A percentile compares a stretch with the other conserved stretches of the same genome.
These are phyloP conservation scores for Pistacia integerrima DNA, from an alignment of 345 rosid species.

Conservation along the genomic window DNA sequence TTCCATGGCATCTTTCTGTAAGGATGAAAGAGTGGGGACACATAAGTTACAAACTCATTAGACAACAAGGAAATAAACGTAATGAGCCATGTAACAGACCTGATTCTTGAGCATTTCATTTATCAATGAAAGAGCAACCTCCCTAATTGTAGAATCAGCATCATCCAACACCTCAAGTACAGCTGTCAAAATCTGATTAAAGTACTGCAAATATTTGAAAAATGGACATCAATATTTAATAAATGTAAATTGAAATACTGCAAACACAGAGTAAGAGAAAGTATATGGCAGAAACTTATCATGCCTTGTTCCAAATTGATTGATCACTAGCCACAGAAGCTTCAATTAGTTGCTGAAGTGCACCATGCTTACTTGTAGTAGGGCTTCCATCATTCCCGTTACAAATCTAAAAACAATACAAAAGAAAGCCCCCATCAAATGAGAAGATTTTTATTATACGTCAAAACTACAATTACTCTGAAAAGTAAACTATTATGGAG, in stretches of 20 bases:
- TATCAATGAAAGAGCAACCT: slow-evolving; percentile 74
- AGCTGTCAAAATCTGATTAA: slow-evolving; percentile 93
- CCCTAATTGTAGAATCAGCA: slow-evolving; percentile 67
- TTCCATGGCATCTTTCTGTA: slow-evolving; percentile 85
- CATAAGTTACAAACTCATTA: slow-evolving; percentile 13
- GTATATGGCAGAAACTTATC: slow-evolving; percentile 6
- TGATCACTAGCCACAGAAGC: slow-evolving; percentile 75
- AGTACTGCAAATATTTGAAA: slow-evolving; percentile 63
- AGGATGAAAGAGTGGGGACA: slow-evolving; percentile 19
- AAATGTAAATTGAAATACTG: not conserved
- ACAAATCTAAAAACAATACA: slow-evolving; percentile 55
- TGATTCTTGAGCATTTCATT: slow-evolving; percentile 86
- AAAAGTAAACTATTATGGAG: not conserved
- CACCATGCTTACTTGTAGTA: slow-evolving; percentile 59
- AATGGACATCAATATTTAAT: slow-evolving; percentile 18
- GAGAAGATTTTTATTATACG: slow-evolving; percentile 4
- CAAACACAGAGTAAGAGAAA: not conserved
- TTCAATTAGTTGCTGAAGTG: slow-evolving; percentile 80
- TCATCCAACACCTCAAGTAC: slow-evolving; percentile 94
- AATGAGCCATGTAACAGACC: slow-evolving; percentile 41
- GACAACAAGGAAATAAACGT: slow-evolving; percentile 4
- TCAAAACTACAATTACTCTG: not conserved
- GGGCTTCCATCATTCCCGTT: slow-evolving; percentile 68
- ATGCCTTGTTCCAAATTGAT: slow-evolving; percentile 80
- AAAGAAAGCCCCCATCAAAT: not conserved